Evolutionary conservation across 257 asterid species (phyloP).

Genomic region (Haberlea rhodopensis): DNA sequence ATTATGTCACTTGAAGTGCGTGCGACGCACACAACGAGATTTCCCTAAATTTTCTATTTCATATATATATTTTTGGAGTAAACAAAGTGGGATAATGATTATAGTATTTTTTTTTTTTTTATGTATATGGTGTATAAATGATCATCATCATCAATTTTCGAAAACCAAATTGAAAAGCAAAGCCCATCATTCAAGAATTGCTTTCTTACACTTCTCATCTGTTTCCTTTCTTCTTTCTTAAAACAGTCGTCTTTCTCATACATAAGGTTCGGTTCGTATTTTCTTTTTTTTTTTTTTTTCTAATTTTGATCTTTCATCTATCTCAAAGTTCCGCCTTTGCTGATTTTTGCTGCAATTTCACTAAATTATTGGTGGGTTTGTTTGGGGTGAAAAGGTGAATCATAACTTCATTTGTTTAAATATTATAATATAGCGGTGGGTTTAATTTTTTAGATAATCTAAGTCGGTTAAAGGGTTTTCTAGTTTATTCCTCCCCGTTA

Average conservation of each 20-base stretch:
- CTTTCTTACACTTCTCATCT: constrained; percentile 14
- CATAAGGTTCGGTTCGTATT: constrained; percentile 34
- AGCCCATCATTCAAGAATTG: constrained; percentile 31
- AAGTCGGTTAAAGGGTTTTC: background rate
- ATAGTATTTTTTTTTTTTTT: no score
- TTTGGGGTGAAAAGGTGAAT: background rate
- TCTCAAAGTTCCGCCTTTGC: constrained; percentile 1
- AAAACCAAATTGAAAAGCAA: constrained; percentile 28
- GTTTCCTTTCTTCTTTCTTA: constrained; percentile 16
- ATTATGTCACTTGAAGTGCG: background rate
- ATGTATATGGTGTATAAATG: background rate
- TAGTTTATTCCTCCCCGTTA: background rate
- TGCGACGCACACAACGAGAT: constrained; percentile 13
- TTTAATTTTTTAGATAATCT: background rate
- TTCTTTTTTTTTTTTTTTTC: constrained; percentile 7
- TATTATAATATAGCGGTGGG: background rate
- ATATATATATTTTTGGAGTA: background rate
- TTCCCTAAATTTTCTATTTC: constrained; percentile 4
- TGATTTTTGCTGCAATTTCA: background rate
- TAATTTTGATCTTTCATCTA: background rate
- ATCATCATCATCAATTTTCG: constrained; percentile 13
- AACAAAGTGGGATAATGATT: constrained; percentile 24
- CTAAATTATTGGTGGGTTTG: background rate
- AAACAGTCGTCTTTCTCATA: constrained; percentile 10
- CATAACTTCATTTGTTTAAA: no score